phyloP scores from a whole-genome alignment of 331 rosid species.

The Malus hybrid region DNA sequence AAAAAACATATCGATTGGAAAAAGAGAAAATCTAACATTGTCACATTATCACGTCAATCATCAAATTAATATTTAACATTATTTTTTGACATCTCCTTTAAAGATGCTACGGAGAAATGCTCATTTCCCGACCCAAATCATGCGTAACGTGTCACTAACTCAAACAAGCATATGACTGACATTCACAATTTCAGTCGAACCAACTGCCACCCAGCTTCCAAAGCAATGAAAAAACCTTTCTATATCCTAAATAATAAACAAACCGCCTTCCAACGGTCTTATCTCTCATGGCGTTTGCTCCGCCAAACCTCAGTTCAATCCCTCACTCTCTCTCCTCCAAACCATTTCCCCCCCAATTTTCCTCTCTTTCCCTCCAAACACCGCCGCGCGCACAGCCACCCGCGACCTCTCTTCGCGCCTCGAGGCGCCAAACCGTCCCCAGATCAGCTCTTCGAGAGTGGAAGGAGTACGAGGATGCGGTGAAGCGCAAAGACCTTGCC shows the following conservation, averaged over 20 bases:
- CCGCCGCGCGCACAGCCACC: not conserved
- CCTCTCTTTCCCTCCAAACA: not conserved
- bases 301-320: conserved; percentile 22
- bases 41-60: too few species aligned
- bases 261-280: not conserved
- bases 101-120: too few species aligned
- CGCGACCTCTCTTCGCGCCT: not conserved
- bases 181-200: not conserved
- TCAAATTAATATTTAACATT: too few species aligned
- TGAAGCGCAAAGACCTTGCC: conserved; percentile 89
- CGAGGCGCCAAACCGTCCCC: not conserved
- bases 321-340: conserved; percentile 14
- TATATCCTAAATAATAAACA: not conserved
- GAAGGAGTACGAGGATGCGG: conserved; percentile 88
- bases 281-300: conserved; percentile 36
- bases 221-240: not conserved
- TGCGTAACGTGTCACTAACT: not conserved
- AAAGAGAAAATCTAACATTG: too few species aligned
- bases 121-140: not conserved
- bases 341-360: not conserved
- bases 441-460: conserved; percentile 63
- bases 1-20: too few species aligned
- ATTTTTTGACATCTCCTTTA: too few species aligned
- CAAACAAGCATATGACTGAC: not conserved
- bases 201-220: not conserved